Evolutionary conservation across 768 basidiomycete species (phyloP).

Genomic region (Pleurotus eryngii): DNA sequence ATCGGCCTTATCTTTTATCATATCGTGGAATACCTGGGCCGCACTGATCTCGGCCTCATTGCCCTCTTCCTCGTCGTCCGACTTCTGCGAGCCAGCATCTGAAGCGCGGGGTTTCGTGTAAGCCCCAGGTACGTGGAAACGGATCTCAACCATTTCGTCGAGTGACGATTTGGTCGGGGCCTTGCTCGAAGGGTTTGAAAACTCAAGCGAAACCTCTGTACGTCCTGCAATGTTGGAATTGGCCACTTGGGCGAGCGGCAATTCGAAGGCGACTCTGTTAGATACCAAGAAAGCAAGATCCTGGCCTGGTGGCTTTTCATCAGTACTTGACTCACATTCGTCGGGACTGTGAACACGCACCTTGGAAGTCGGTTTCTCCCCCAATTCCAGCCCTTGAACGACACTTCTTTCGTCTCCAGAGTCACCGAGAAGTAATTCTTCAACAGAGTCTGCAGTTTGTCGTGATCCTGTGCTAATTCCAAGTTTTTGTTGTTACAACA

Average conservation of each 20-base stretch:
- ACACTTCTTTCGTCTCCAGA: constrained; percentile 81
- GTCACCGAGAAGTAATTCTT: constrained; percentile 87
- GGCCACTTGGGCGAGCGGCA: constrained; percentile 82
- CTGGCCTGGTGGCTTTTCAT: constrained; percentile 52
- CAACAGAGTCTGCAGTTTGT: constrained; percentile 72
- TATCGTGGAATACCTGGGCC: constrained; percentile 95
- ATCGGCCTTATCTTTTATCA: constrained; percentile 93
- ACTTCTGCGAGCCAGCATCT: constrained; percentile 72
- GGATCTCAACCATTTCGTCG: constrained; percentile 94
- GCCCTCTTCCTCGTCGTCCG: constrained; percentile 59
- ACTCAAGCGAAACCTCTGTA: constrained; percentile 99
- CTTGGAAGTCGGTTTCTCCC: constrained; percentile 94
- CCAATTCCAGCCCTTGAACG: constrained; percentile 99
- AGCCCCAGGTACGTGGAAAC: constrained; percentile 91
- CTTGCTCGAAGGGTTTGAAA: constrained; percentile 51
- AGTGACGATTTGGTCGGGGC: constrained; percentile 35
- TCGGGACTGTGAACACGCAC: constrained; percentile 37
- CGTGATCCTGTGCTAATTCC: constrained; percentile 71
- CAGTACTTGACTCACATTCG: neutral
- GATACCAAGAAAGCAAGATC: constrained; percentile 90
- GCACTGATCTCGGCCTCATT: constrained; percentile 83
- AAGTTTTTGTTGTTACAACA: neutral
- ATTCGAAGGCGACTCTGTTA: constrained; percentile 84
- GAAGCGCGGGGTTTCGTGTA: constrained; percentile 60
- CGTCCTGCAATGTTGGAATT: constrained; percentile 98